Base-by-base conservation (phyloP, 306 rosid genomes). In the Lotus japonicus region DNA sequence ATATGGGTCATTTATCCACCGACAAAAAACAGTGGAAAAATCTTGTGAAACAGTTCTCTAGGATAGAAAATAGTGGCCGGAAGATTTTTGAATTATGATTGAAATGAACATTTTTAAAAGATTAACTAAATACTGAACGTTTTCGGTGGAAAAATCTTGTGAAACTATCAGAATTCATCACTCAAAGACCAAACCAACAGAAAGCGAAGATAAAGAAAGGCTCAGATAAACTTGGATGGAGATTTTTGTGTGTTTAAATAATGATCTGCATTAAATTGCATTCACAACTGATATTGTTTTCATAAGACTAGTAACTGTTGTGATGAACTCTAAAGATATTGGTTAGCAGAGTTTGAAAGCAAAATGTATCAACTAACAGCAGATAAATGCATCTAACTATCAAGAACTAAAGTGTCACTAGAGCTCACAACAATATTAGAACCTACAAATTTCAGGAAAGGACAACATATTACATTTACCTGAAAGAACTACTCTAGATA, bases 271-370 rank as follows among this genome's bases (percentile, higher is more conserved):
- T 56, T 42, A 74, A 71, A 71, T 64, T 71, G 48, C 64, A 77
- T 65, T 77, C 68, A 72, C 42, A 81, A 73, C 39, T 14, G 54
- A 57, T 21, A 58, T 38, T 65, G 77, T 70, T 74, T 82, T 63
- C 36, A 64, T 51, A 83, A 71, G 79, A 80, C 76, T 68, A 81
- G 64, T 64, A 75, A 76, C 84, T 79, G 63, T 26, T 57, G 83
- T 79, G 66, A 71, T 77, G 56, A 39, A 60, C 80, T 77, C 84
- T 83, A 85, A 92, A 86, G 65, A 80, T 75, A 77, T 69, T 72
- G 84, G 96, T 89, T 86, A 84, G 90, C 80, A 78, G 80, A 78
- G 80, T 75, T 64, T 36, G 21, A 71, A 80, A 68, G 54, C 62
- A 61, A 52, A 73, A 61, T 65, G 45, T 31, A 31, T 5, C 36